Conservation (phyloP, 495 filamentous ascomycete genomes). For the Penicillium malachiteum region DNA sequence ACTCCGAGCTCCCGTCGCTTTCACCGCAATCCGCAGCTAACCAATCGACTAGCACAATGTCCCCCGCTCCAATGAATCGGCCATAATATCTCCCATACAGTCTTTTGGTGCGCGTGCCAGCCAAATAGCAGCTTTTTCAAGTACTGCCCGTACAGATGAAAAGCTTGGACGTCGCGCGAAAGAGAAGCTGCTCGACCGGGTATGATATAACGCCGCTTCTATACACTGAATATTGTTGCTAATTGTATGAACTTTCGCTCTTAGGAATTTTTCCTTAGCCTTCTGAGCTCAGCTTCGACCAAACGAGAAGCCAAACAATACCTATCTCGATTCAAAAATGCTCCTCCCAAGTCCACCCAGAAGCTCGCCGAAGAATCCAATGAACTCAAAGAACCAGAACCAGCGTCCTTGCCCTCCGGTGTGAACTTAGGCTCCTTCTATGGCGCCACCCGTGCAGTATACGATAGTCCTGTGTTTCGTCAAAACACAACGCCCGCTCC, state of each 20-base stretch:
- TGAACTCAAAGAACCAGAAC: constrained; percentile 16
- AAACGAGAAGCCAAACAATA: constrained; percentile 89
- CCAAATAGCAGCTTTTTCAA: constrained; percentile 41
- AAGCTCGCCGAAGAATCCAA: constrained; percentile 18
- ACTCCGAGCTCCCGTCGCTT: not conserved
- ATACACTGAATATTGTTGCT: not conserved
- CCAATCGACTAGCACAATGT: constrained; percentile 21
- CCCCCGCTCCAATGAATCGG: constrained; percentile 15
- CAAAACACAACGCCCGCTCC: constrained; percentile 43
- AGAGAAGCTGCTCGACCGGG: constrained; percentile 48
- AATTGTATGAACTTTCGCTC: not conserved
- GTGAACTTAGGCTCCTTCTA: constrained; percentile 67
- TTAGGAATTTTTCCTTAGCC: constrained; percentile 79
- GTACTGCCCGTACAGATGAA: constrained; percentile 29
- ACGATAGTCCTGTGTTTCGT: constrained; percentile 61
- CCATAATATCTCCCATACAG: constrained; percentile 14
- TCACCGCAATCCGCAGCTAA: constrained; percentile 8
- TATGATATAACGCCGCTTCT: constrained; percentile 11
- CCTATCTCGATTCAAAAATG: constrained; percentile 70
- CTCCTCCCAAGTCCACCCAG: constrained; percentile 21
- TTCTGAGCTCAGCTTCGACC: constrained; percentile 80
- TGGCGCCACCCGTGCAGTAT: constrained; percentile 56
- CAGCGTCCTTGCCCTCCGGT: constrained; percentile 34
- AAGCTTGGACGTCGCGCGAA: constrained; percentile 47
- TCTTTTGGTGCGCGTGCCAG: constrained; percentile 23